Base-by-base conservation (phyloP, 2,329 filamentous ascomycete species). In the Chrysosporium queenslandicum region DNA sequence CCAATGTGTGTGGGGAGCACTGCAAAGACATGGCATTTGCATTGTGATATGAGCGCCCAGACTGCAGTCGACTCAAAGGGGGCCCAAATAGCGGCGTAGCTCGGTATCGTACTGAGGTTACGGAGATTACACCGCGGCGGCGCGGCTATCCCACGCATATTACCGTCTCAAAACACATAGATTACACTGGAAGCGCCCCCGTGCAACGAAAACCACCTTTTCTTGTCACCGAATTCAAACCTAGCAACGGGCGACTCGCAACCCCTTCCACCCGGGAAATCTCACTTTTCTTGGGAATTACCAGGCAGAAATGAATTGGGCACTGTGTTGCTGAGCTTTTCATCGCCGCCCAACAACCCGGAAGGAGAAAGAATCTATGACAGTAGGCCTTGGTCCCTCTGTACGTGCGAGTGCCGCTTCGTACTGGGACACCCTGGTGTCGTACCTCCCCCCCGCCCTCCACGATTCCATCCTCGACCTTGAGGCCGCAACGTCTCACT, bases 341-440 rank as follows among this genome's bases (percentile, higher is more conserved):
- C n/a, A n/a, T n/a, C n/a, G n/a, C n/a, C n/a, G n/a, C n/a, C n/a
- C n/a, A n/a, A n/a, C n/a, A n/a, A n/a, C n/a, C n/a, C 21, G n/a
- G 4, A 40, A 2, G 12, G 7, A 29, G 16, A 21, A 12, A 12
- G 20, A 32, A 52, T 65, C 66, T 60, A 68, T 71, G 68, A 71
- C 60, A 61, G 58, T 68, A 57, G 62, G 66, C 60, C 63, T 66
- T 60, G 60, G 66, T 62, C 65, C 66, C 61, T 66, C 64, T 51
- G 60, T 69, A 64, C 65, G 66, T 61, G 66, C 70, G 64, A 68
- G 66, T 61, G 68, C 66, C 56, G 62, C 67, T 55, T 61, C 65
- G 34, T 70, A 71, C 55, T 53, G 70, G 53, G 64, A 67, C 51
- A 64, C 64, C 53, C 56, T 68, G 53, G 61, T 61, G 50, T 59